These are phyloP conservation scores for Carex scoparia DNA, from an alignment of 176 grass and related monocot genomes.

Conservation along the genomic window DNA sequence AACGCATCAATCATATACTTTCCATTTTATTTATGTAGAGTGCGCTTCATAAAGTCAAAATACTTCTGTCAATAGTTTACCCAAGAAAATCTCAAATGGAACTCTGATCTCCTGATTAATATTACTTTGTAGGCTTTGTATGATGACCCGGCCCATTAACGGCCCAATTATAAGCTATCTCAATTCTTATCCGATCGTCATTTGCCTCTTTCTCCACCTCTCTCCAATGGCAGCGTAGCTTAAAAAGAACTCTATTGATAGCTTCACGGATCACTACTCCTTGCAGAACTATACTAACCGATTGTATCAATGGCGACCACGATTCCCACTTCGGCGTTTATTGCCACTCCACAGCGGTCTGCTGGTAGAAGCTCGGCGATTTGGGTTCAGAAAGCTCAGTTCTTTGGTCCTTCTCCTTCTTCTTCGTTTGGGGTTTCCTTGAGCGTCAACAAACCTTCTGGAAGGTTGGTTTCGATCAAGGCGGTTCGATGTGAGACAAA, in stretches of 20 bases:
- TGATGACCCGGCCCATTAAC: background rate
- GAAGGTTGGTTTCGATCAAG: slow-evolving; percentile 3
- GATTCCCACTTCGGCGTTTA: slow-evolving; percentile 43
- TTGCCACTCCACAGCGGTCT: slow-evolving; percentile 21
- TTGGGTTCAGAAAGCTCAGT: slow-evolving; percentile 14
- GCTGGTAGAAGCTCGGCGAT: slow-evolving; percentile 16
- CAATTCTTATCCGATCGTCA: slow-evolving; percentile 29
- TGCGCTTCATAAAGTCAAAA: too few species aligned
- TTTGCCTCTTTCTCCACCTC: background rate
- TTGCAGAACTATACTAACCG: background rate
- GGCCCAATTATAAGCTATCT: background rate
- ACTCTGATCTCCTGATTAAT: background rate
- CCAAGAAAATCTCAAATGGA: too few species aligned
- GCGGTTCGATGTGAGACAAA: slow-evolving; percentile 50
- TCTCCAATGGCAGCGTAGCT: slow-evolving; percentile 24
- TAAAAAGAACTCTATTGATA: slow-evolving; percentile 3
- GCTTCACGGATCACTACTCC: slow-evolving; percentile 9
- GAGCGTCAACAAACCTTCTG: background rate
- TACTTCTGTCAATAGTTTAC: too few species aligned
- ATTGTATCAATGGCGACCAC: slow-evolving; percentile 42
- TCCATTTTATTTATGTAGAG: too few species aligned
- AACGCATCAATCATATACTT: too few species aligned
- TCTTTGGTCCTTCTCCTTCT: slow-evolving; percentile 19
- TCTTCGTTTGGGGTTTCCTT: slow-evolving; percentile 12
- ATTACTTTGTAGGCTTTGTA: background rate